These are phyloP conservation scores for Hymenoscyphus occultus DNA, from an alignment of 2,329 filamentous ascomycete genomes.

Conservation along the genomic window DNA sequence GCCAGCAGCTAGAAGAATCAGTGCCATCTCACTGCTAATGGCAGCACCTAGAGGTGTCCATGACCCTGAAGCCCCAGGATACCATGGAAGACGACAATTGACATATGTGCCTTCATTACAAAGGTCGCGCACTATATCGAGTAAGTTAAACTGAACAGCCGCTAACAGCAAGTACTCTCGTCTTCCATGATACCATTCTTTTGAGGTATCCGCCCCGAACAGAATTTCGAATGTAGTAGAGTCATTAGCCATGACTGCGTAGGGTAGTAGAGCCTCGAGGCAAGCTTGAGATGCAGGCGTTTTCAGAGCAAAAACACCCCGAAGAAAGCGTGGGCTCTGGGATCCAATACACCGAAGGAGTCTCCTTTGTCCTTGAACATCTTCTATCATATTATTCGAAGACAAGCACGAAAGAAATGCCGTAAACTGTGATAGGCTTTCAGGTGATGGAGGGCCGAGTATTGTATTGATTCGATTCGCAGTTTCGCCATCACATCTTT, in stretches of 20 bases:
- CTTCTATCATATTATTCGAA: background rate
- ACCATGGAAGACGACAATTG: background rate
- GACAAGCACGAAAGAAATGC: background rate
- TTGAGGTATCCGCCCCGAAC: background rate
- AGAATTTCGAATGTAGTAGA: background rate
- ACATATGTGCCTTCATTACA: background rate
- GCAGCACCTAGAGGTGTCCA: background rate
- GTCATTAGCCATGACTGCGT: background rate
- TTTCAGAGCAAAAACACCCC: background rate
- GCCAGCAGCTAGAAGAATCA: background rate
- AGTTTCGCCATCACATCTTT: background rate
- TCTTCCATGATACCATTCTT: background rate
- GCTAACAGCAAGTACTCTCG: background rate
- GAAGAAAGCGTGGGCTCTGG: background rate
- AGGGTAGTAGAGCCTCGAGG: background rate
- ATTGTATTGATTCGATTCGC: background rate
- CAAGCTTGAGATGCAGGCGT: background rate
- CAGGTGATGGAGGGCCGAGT: background rate
- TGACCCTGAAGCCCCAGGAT: background rate
- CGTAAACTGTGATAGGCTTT: background rate
- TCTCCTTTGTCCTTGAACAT: background rate
- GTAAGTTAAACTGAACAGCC: background rate
- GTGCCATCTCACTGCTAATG: background rate
- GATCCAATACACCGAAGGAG: background rate
- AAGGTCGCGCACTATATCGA: background rate